These are phyloP conservation scores for Alternaria hordeiaustralica DNA, from an alignment of 2,329 filamentous ascomycete genomes.

Conservation along the genomic window DNA sequence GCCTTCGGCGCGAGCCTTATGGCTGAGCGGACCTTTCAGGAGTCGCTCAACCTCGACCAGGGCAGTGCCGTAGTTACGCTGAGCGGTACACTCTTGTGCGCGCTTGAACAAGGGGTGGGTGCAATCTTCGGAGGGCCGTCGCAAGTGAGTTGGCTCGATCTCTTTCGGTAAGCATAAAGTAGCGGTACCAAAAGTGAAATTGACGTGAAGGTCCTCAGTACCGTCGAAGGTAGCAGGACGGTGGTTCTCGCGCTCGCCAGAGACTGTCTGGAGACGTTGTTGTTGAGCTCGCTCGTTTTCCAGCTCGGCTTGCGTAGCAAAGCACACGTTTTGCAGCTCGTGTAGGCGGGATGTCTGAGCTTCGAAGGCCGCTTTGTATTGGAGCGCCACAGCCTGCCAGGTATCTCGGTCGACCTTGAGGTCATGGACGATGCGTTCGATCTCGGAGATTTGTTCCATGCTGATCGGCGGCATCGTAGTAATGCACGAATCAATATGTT, in stretches of 20 bases:
- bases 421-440: constrained; percentile 23
- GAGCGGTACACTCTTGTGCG: constrained; percentile 23
- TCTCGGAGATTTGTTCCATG: constrained; percentile 16
- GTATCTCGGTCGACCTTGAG: constrained; percentile 41
- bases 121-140: not conserved
- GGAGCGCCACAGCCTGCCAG: constrained; percentile 35
- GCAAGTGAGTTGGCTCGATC: not conserved
- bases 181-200: constrained; percentile 21
- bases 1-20: constrained; percentile 34
- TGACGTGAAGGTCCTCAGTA: not conserved
- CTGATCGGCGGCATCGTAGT: constrained; percentile 16
- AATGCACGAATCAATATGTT: constrained; percentile 22
- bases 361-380: constrained; percentile 39
- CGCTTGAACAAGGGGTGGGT: constrained; percentile 24
- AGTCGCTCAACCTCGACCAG: constrained; percentile 33
- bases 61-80: constrained; percentile 33
- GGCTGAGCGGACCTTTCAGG: constrained; percentile 32
- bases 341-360: constrained; percentile 27
- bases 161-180: constrained; percentile 12
- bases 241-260: not conserved
- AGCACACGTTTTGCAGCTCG: constrained; percentile 36
- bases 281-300: constrained; percentile 37
- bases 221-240: constrained; percentile 5
- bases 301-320: constrained; percentile 41
- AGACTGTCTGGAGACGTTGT: constrained; percentile 15